Evolutionary conservation across 1,284 basidiomycete species (phyloP).

Genomic region (Boletus sp.): DNA sequence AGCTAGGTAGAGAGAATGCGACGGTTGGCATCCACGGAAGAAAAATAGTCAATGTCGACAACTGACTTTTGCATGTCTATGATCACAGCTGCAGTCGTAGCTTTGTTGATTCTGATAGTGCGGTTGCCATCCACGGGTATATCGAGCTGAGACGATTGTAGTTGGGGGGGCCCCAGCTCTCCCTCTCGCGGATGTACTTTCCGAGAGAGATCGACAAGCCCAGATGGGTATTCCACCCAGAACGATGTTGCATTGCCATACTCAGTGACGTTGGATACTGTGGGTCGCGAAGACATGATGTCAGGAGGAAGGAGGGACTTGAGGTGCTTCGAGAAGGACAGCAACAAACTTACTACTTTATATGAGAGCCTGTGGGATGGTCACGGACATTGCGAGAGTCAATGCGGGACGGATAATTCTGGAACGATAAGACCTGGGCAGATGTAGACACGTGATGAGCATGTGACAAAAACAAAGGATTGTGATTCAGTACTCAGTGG

Average conservation of each 20-base stretch:
- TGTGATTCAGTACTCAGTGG: conserved; percentile 7
- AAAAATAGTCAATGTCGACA: background rate
- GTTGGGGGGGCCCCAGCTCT: conserved; percentile 31
- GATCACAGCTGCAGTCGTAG: conserved; percentile 53
- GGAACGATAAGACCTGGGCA: conserved; percentile 12
- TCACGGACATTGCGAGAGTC: too few species aligned
- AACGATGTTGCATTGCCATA: conserved; percentile 55
- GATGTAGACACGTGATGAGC: conserved; percentile 5
- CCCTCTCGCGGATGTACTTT: conserved; percentile 32
- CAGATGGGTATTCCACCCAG: conserved; percentile 67
- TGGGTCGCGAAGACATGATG: conserved; percentile 44
- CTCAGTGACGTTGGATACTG: conserved; percentile 42
- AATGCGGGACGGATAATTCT: too few species aligned
- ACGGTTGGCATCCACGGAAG: conserved; percentile 2
- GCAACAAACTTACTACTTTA: conserved; percentile 6
- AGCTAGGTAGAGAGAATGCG: conserved; percentile 35
- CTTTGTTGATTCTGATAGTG: conserved; percentile 47
- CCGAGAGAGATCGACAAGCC: conserved; percentile 59
- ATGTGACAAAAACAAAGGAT: conserved; percentile 4
- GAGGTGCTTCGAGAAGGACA: background rate
- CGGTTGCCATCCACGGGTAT: conserved; percentile 50
- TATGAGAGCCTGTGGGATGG: background rate
- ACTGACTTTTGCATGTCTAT: conserved; percentile 81
- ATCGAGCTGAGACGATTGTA: conserved; percentile 44
- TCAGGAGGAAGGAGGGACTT: conserved; percentile 33